Percentiles rank a stretch among this genome's conserved stretches.
Evolutionary conservation across 305 asterid species (phyloP).

Genomic region (Solanum aculeatissimum): DNA sequence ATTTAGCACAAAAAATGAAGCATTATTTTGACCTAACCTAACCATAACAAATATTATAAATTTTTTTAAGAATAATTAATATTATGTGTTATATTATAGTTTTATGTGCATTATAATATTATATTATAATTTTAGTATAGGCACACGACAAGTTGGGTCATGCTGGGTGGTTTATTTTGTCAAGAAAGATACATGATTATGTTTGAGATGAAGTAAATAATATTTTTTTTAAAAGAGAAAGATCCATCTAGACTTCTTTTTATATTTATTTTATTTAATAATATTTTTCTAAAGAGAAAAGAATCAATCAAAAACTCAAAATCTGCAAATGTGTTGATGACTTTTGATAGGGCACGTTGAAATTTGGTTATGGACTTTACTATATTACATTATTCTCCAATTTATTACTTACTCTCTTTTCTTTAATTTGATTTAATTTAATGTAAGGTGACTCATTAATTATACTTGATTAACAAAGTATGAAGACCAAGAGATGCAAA

Average conservation of each 20-base stretch:
- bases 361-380: not conserved
- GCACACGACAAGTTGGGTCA: conserved; percentile 42
- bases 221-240: not conserved
- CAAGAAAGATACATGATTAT: not conserved
- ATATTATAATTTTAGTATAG: conserved; percentile 22
- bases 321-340: not conserved
- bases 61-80: not conserved
- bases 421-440: not conserved
- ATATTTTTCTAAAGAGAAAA: not conserved
- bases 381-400: not conserved
- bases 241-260: not conserved
- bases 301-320: not conserved
- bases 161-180: conserved; percentile 4
- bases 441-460: not conserved
- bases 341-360: conserved; percentile 2
- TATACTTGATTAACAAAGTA: not conserved
- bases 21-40: conserved; percentile 34
- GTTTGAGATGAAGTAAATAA: not conserved
- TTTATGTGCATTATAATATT: not conserved
- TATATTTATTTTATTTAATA: not conserved
- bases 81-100: not conserved
- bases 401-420: not conserved
- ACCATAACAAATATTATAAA: conserved; percentile 3
- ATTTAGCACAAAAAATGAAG: conserved; percentile 16
- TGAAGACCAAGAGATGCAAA: not conserved